Percentiles rank a stretch among this genome's conserved stretches.
phyloP scores from a whole-genome alignment of 2,329 filamentous ascomycete genomes.

The Penicillium sp. region DNA sequence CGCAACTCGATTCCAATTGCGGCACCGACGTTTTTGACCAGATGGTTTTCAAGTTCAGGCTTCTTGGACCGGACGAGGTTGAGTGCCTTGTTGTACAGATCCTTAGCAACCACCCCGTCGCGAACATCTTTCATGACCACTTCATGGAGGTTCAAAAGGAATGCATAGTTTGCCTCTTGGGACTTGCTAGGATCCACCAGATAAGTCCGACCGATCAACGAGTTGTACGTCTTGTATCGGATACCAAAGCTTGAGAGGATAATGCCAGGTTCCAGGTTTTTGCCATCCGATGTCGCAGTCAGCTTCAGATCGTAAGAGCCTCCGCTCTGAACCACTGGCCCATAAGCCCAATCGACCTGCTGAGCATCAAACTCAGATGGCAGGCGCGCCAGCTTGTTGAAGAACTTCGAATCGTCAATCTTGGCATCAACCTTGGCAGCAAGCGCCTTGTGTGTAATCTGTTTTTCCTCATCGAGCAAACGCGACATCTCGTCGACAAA shows the following conservation, averaged over 20 bases:
- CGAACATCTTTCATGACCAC: constrained; percentile 84
- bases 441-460: constrained; percentile 82
- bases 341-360: constrained; percentile 91
- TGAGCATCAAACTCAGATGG: constrained; percentile 79
- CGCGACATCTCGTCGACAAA: constrained; percentile 98
- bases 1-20: constrained; percentile 90
- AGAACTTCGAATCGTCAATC: constrained; percentile 90
- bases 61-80: constrained; percentile 79
- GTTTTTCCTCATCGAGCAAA: constrained; percentile 92
- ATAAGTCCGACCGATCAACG: constrained; percentile 86
- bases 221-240: constrained; percentile 93
- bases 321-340: constrained; percentile 87
- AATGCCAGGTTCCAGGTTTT: constrained; percentile 80
- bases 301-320: constrained; percentile 91
- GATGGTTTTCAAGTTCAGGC: constrained; percentile 91
- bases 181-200: constrained; percentile 95
- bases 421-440: constrained; percentile 86
- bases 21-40: constrained; percentile 84
- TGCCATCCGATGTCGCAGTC: constrained; percentile 70
- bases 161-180: constrained; percentile 90
- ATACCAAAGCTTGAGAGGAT: constrained; percentile 90
- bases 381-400: constrained; percentile 75
- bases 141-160: constrained; percentile 78
- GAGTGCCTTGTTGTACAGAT: constrained; percentile 85
- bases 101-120: constrained; percentile 79